Base-by-base conservation (phyloP, 23 red algal species). In the Gracilaria domingensis region DNA sequence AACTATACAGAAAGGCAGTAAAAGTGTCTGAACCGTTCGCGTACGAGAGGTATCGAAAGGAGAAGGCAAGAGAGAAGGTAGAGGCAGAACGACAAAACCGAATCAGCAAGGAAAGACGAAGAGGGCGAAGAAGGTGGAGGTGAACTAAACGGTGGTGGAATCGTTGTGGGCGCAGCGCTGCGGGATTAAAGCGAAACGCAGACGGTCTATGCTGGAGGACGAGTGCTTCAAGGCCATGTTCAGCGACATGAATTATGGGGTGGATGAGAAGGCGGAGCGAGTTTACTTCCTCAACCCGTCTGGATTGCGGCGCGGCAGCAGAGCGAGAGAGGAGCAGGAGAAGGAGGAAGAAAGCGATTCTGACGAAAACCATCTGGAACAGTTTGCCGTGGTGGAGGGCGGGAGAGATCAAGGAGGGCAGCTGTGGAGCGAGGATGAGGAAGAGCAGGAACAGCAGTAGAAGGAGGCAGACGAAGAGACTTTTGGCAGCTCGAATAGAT, bases 41-140 rank as follows among this genome's bases (percentile, higher is more conserved):
- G 32, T 98, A 98, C 75, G 97, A 98, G 24, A 77, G 94, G 66
- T 98, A 95, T 81, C 90, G 97, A 2, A 79, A 94, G 38, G 71
- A 87, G 76, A 84, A 88, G 58, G 79, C 93, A 2, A 34, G 83
- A 12, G 93, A 98, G 78, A 93, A 93, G 75, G 30, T 98, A 23
- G 93, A 82, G 44, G 54, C 54, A 34, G 59, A 94, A 64, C 69
- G 86, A 34, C 60, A 90, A 54, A 90, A 80, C 50, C 66, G 97
- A 33, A 98, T 98, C 78, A 66, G 64, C 24, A 91, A 89, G 79
- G 30, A 0, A 93, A 91, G 57, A 9, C 80, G 14, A 75, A 56
- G 84, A 64, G 74, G 6, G 37, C 37, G 50, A 50, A 61, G 28
- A 86, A 81, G 66, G 84, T 86, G 55, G 80, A 93, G 33, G 91